Evolutionary conservation across 2,329 filamentous ascomycete genomes (phyloP), one percentile per base, ranked within the genome.

Genomic region (Diaporthe sp.): DNA sequence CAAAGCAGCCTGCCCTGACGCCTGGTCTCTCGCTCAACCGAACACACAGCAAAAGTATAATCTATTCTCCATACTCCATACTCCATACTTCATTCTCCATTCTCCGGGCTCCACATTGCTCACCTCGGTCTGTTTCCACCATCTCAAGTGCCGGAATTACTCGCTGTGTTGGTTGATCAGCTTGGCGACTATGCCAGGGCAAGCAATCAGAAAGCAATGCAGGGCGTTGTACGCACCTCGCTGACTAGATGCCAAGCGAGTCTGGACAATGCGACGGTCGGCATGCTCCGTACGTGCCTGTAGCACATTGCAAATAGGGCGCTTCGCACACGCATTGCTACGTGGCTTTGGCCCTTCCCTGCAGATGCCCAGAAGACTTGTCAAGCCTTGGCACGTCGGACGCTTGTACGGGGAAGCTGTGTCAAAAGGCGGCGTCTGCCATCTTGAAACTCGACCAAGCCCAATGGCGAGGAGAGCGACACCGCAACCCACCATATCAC

Each of bases 381-480:
- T 69, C 65, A 69, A 69, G 55, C 53, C 73, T 74, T 74, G 73
- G 73, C 73, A 53, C 42, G 67, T 74, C 67, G 46, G 67, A 72
- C 57, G 57, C 57, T 62, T 74, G 42, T 74, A 49, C 68, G 65
- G 42, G 31, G 39, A 53, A 51, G 55, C 39, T 74, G 44, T 57
- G 42, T 49, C 46, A 42, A 57, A 57, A 19, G 59, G 58, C 59
- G 34, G 51, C 59, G n/a, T 67, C 59, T 31, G 25, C 44, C 22
- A 42, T 49, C 42, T 70, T 74, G 72, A 74, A 74, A 74, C 72
- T 46, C 28, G 44, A 68, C 62, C 72, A 51, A 74, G 62, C 39
- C 72, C 7, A 22, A 53, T 46, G 22, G 49, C 49, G 42, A 55
- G 25, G 37, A 8, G 9, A 57, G 59, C 71, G 44, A 67, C 37